Evolutionary conservation across 139 green algal genomes (phyloP).

Genomic region (Mesostigma viride): DNA sequence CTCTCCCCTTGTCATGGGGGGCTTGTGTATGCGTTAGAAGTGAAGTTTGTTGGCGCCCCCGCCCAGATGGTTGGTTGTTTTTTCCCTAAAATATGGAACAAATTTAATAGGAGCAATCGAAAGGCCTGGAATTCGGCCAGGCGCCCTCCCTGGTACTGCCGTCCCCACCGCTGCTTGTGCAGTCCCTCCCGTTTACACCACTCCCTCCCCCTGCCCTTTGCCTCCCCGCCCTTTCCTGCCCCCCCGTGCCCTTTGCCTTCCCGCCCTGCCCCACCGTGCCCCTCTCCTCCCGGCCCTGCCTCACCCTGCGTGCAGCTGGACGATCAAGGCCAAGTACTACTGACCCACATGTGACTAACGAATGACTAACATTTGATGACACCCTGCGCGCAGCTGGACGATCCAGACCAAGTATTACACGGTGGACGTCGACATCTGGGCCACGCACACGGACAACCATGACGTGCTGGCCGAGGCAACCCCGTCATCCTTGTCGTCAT

Average conservation of each 20-base stretch:
- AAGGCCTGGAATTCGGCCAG: too few species aligned
- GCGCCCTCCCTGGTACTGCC: too few species aligned
- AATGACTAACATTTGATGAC: background rate
- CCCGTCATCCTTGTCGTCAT: too few species aligned
- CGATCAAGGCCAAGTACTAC: background rate
- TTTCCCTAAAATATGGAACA: too few species aligned
- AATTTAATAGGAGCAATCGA: too few species aligned
- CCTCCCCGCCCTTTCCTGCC: background rate
- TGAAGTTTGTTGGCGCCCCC: too few species aligned
- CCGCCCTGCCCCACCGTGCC: background rate
- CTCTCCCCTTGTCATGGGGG: too few species aligned
- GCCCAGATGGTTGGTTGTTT: too few species aligned
- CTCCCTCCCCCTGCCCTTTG: too few species aligned
- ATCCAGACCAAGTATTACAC: constrained; percentile 30
- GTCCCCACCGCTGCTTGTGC: too few species aligned
- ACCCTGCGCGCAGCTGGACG: constrained; percentile 18
- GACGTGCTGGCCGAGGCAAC: background rate
- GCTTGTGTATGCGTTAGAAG: too few species aligned
- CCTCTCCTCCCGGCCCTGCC: background rate
- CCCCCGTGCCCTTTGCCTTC: background rate
- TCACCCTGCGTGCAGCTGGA: background rate
- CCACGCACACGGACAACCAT: background rate
- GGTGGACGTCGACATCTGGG: constrained; percentile 14
- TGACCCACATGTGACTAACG: background rate
- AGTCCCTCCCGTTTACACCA: too few species aligned